These are phyloP conservation scores for Prunus padus DNA, from an alignment of 306 rosid genomes.

Conservation along the genomic window DNA sequence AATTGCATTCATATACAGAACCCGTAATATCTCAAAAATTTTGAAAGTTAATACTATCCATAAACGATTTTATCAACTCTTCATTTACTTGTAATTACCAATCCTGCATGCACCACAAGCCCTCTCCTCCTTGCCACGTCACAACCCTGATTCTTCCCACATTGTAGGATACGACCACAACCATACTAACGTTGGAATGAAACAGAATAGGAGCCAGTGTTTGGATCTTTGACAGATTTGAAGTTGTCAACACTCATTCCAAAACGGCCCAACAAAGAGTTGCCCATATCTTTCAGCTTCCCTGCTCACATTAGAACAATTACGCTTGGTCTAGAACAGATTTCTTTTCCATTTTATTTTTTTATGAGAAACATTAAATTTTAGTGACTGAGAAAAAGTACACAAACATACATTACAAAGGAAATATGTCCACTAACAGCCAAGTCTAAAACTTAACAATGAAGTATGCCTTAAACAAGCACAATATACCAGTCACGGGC, in stretches of 20 bases:
- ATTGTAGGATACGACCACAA: conserved; percentile 2
- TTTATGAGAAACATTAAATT: neutral
- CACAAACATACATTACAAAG: neutral
- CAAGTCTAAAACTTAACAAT: neutral
- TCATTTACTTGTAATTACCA: neutral
- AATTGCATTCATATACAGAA: neutral
- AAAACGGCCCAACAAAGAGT: conserved; percentile 82
- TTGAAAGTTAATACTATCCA: neutral
- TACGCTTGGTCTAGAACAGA: neutral
- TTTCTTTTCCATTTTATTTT: neutral
- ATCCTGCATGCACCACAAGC: neutral
- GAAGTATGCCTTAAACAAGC: neutral
- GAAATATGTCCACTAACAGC: neutral
- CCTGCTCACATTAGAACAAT: conserved; percentile 38
- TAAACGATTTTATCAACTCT: conserved; percentile 1
- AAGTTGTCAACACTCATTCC: conserved; percentile 92
- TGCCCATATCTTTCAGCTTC: conserved; percentile 90
- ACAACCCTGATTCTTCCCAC: neutral
- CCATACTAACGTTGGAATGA: conserved; percentile 59
- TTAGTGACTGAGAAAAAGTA: neutral
- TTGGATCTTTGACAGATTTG: conserved; percentile 86
- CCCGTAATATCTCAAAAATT: neutral
- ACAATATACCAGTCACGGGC: neutral
- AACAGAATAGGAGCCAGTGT: conserved; percentile 85
- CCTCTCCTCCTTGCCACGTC: neutral